Conservation (phyloP, 78 protist genomes). For the Dictyostelium intermedium region DNA sequence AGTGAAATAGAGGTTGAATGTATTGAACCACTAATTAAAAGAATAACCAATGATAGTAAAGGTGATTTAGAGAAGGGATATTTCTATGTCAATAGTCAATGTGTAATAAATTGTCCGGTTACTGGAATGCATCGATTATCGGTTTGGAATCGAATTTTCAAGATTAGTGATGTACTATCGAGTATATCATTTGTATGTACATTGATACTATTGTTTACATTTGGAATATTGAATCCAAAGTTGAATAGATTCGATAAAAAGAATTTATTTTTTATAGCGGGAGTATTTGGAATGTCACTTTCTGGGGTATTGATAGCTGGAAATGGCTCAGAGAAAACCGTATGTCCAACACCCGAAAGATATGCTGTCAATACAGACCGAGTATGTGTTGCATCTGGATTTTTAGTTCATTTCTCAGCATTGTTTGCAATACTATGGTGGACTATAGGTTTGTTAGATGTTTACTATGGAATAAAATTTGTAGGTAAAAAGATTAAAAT, state of each 20-base stretch:
- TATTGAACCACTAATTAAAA: not conserved
- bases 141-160: conserved; percentile 14
- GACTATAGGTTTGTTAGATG: conserved; percentile 18
- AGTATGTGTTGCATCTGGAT: conserved; percentile 37
- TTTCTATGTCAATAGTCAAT: not conserved
- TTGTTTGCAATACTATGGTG: conserved; percentile 30
- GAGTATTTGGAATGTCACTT: not conserved
- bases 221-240: conserved; percentile 23
- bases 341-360: conserved; percentile 34
- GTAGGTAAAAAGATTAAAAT: not conserved
- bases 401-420: conserved; percentile 28
- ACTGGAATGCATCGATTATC: not conserved
- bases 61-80: not conserved
- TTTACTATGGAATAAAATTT: conserved; percentile 4
- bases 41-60: not conserved
- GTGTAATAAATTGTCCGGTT: conserved; percentile 28
- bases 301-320: conserved; percentile 21
- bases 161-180: conserved; percentile 5
- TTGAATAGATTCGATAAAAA: conserved; percentile 14
- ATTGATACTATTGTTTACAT: conserved; percentile 18
- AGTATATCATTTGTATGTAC: not conserved
- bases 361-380: not conserved
- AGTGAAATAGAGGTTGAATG: not conserved
- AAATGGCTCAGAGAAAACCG: conserved; percentile 52
- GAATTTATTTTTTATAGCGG: not conserved